phyloP scores from a whole-genome alignment of 257 asterid genomes.

The Gynochthodes officinalis region DNA sequence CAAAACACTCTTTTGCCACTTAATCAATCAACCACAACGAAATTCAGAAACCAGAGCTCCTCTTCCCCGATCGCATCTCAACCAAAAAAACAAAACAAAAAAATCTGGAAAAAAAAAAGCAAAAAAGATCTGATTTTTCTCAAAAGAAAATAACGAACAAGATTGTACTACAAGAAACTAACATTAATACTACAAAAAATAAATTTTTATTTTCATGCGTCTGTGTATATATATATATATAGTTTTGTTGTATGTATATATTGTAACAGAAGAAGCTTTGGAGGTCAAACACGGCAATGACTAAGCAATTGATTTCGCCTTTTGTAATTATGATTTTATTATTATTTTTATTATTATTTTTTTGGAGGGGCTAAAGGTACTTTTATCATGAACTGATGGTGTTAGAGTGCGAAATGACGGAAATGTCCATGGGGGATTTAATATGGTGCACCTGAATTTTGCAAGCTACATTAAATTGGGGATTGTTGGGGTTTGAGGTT shows the following conservation, averaged over 20 bases:
- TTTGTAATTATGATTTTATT: constrained; percentile 22
- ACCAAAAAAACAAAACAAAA: not conserved
- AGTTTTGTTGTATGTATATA: constrained; percentile 22
- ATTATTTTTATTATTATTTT: not conserved
- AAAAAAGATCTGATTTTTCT: constrained; percentile 18
- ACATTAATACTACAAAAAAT: not conserved
- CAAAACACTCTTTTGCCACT: not conserved
- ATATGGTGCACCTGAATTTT: constrained; percentile 22
- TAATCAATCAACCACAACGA: not conserved
- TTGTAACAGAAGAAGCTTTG: constrained; percentile 29
- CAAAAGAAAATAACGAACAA: constrained; percentile 12
- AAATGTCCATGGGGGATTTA: constrained; percentile 7
- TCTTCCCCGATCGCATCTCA: constrained; percentile 13
- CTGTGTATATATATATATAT: not conserved
- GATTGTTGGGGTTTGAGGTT: constrained; percentile 2
- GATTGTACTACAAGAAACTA: constrained; percentile 16
- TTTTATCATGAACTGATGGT: not conserved
- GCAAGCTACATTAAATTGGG: constrained; percentile 11
- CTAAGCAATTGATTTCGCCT: constrained; percentile 29
- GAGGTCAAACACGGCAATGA: constrained; percentile 88
- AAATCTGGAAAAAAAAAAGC: not conserved
- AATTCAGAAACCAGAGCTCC: not conserved
- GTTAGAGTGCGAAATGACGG: constrained; percentile 14
- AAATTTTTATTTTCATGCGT: not conserved
- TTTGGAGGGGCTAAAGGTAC: not conserved